Evolutionary conservation across 2,329 filamentous ascomycete genomes (phyloP), one percentile per base, ranked within the genome.

Genomic region (Paracoccidioides lutzii): DNA sequence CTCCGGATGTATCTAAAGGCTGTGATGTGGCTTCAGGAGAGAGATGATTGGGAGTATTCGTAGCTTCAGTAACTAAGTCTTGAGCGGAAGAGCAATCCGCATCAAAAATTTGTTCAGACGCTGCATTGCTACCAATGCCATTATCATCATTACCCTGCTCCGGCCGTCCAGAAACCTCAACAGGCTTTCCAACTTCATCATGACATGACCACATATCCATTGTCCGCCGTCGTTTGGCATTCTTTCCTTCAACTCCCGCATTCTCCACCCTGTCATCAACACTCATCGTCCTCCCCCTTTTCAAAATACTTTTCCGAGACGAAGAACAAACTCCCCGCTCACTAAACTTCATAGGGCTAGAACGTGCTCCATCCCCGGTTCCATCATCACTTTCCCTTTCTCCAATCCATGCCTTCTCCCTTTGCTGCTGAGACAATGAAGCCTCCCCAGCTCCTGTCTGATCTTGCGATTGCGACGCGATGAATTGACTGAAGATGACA

Each of bases 401-500:
- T 10, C 67, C 65, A 55, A 69, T 67, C 69, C 68, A 70, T 58
- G 61, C 63, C 53, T 69, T 66, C 60, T 69, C 69, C 32, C 65
- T 64, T 51, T 59, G 64, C 54, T 65, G 65, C 55, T 71, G 69
- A 7, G 67, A 70, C 4, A 64, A 61, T 3, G 69, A 66, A 28
- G 62, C 10, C 4, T 45, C 5, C 3, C 15, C 42, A 9, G 12
- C 32, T 9, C 3, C 1, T 32, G 42, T 64, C 49, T 68, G 69
- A 0, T 68, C 66, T 5, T 33, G 37, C 12, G 37, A 42, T 48
- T 69, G 65, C 7, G 59, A 60, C 35, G 57, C 49, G 40, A 73
- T 48, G 37, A 68, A 73, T n/a, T 67, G 60, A 56, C 73, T 69
- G 33, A 72, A 72, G 55, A 71, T 66, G 28, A 73, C 62, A 6